Evolutionary conservation across 129 eudicot genomes (phyloP).

Genomic region (Chrysanthemum lavandulifolium): DNA sequence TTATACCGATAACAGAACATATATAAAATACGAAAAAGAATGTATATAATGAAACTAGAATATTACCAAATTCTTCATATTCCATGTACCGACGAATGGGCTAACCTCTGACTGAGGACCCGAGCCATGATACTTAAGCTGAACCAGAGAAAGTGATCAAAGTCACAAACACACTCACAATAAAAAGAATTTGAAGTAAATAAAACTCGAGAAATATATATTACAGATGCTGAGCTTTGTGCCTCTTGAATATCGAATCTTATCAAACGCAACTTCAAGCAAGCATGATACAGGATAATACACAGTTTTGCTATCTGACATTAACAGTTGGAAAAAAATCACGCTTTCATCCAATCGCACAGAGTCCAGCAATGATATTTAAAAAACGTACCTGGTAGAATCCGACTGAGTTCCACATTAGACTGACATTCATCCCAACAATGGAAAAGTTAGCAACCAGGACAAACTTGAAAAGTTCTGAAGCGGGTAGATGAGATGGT

Average conservation of each 20-base stretch:
- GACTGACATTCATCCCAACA: conserved; percentile 90
- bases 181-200: neutral
- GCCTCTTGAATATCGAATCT: conserved; percentile 73
- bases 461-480: conserved; percentile 67
- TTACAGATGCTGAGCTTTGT: conserved; percentile 77
- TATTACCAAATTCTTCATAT: conserved; percentile 70
- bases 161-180: neutral
- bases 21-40: neutral
- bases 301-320: conserved; percentile 76
- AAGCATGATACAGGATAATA: conserved; percentile 89
- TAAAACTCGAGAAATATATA: neutral
- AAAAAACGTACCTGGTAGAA: conserved; percentile 61
- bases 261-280: conserved; percentile 68
- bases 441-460: conserved; percentile 74
- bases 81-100: conserved; percentile 77
- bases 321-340: conserved; percentile 3
- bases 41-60: neutral
- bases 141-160: conserved; percentile 32
- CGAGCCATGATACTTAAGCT: conserved; percentile 61
- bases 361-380: neutral
- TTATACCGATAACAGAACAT: neutral
- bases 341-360: neutral
- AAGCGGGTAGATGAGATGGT: conserved; percentile 61
- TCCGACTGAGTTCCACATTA: conserved; percentile 92
- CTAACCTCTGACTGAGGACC: conserved; percentile 41